phyloP scores from a whole-genome alignment of 345 rosid species.

The Populus tremula region DNA sequence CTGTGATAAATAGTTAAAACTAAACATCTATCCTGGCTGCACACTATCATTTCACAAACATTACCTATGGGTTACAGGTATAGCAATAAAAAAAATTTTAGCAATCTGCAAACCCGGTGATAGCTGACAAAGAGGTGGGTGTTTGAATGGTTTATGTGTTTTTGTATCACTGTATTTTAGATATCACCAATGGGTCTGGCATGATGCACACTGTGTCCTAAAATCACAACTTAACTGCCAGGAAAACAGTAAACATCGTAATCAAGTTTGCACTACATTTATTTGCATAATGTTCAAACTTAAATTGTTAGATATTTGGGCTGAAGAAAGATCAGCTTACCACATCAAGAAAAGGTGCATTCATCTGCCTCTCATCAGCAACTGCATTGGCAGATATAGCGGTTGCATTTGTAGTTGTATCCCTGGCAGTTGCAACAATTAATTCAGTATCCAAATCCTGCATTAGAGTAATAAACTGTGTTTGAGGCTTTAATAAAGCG shows the following conservation, averaged over 20 bases:
- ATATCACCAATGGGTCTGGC: background rate
- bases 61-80: background rate
- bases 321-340: conserved; percentile 40
- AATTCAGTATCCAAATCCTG: conserved; percentile 91
- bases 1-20: background rate
- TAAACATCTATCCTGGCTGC: background rate
- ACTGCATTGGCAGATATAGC: conserved; percentile 86
- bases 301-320: background rate
- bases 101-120: background rate
- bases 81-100: background rate
- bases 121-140: background rate
- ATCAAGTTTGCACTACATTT: background rate
- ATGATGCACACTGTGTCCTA: background rate
- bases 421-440: conserved; percentile 82
- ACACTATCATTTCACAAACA: background rate
- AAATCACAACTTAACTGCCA: background rate
- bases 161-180: background rate
- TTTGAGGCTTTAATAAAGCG: background rate
- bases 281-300: background rate
- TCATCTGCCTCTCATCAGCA: conserved; percentile 95
- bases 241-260: background rate
- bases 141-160: background rate
- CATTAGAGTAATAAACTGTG: conserved; percentile 14
- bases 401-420: conserved; percentile 53
- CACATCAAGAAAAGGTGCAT: conserved; percentile 92